Base-by-base conservation (phyloP, 225 moss, liverwort and hornwort genomes). In the Rhytidiadelphus loreus region DNA sequence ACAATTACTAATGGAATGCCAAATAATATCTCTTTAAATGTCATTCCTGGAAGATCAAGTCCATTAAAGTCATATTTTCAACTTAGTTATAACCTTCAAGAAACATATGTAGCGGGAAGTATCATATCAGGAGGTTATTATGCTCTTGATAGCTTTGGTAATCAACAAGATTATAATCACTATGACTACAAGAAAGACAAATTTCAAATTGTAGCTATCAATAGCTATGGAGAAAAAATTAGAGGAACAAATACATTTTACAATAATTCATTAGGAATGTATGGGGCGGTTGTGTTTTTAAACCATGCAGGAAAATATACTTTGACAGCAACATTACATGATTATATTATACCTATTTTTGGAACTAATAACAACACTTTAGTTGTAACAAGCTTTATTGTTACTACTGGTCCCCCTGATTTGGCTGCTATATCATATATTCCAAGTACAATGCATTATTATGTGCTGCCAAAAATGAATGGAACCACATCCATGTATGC, bases 121-220 rank as follows among this genome's bases (percentile, higher is more conserved):
- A 83, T 78, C 2, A 88, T 92, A 53, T 83, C 77, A 9, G 86
- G 86, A 53, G 73, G 70, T 83, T 92, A 90, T 73, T 77, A 37
- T 63, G 90, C 86, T 26, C 23, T 72, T 33, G 92, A 92, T 81
- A 20, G 58, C 55, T 79, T 86, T 52, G 86, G 83, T 48, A 92
- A 88, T 77, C 86, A 39, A 86, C 88, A 92, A 83, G 79, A 92
- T 86, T 92, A 92, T 77, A 90, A 50, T 37, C 56, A 79, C 35
- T 86, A 90, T 26, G 22, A 82, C 35, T 86, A 61, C 52, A 82
- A 28, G 11, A 88, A 86, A 46, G 90, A 90, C 23, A 85, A 65
- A 75, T 90, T 92, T 77, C 64, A 77, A 53, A 83, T 92, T 33
- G 32, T 86, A 8, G 90, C 82, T 28, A 71, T 85, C 15, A 92